Evolutionary conservation across 176 grass and related monocot species (phyloP), one percentile per base, ranked within the genome.

Genomic region (Avena eriantha): DNA sequence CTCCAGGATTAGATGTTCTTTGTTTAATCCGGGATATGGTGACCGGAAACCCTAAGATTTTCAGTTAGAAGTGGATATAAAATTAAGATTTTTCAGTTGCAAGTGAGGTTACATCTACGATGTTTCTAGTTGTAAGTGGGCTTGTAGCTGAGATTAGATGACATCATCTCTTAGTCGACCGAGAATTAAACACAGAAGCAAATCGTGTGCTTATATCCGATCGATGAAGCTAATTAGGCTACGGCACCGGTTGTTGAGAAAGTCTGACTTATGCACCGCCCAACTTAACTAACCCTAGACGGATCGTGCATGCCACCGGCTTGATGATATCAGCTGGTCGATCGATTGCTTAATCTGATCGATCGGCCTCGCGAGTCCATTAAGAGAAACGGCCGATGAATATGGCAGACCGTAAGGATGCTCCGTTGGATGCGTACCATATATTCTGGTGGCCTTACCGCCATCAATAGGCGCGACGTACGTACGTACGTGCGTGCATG

Each of bases 191-290:
- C 36, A 39, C 5, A 36, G 4, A 39, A 7, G 39, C 39, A 41
- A 41, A 41, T 41, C 39, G 39, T 41, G 39, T 7, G 7, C 0
- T 41, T 41, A 36, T 36, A 36, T 36, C 5, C 39, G 1, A 41
- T 41, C 6, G 39, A 41, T 41, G 39, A 41, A 41, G 39, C 67
- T 46, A 41, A 33, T 45, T 73, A 77, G 49, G 77, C 81, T 88
- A 88, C 86, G 86, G 86, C 6, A 85, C 39, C 60, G 82, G 86
- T 88, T 24, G 90, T 91, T 91, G 86, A 70, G 63, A 63, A 22
- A 24, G 23, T 5, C 77, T 91, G 90, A 91, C 90, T 91, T 87
- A 54, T 56, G 85, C 81, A 70, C 67, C 39, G 39, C 39, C 49
- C 82, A 77, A 45, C 49, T 48, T 78, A 84, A 91, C 86, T 63